phyloP scores from a whole-genome alignment of 768 basidiomycete species.

The Amanita rubescens region DNA sequence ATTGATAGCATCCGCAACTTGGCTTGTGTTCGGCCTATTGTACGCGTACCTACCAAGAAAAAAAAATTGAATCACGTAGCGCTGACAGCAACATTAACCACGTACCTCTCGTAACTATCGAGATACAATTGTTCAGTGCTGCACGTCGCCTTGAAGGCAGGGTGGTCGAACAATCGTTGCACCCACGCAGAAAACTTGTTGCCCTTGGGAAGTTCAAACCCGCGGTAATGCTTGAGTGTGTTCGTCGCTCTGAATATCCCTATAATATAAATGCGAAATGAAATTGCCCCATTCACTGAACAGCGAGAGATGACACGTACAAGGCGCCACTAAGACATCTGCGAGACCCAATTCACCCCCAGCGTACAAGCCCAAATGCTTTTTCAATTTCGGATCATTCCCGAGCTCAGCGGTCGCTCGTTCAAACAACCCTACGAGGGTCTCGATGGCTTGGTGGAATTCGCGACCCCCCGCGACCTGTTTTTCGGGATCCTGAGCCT shows the following conservation, averaged over 20 bases:
- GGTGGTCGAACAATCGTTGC: conserved; percentile 47
- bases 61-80: not conserved
- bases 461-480: conserved; percentile 49
- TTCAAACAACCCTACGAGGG: conserved; percentile 47
- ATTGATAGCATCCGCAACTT: conserved; percentile 72
- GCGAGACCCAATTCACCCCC: conserved; percentile 50
- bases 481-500: conserved; percentile 50
- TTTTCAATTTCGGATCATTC: conserved; percentile 12
- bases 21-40: conserved; percentile 72
- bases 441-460: conserved; percentile 43
- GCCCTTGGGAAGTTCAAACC: conserved; percentile 47
- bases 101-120: conserved; percentile 65
- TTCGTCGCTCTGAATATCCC: conserved; percentile 64
- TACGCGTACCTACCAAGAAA: conserved; percentile 54
- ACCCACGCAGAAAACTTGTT: conserved; percentile 47
- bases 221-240: conserved; percentile 61
- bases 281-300: not conserved
- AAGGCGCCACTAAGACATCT: conserved; percentile 66
- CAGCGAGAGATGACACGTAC: conserved; percentile 29
- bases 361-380: conserved; percentile 55
- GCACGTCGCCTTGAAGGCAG: conserved; percentile 59
- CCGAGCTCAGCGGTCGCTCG: conserved; percentile 38
- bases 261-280: too few species aligned
- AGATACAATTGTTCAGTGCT: conserved; percentile 61
- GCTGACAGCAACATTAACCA: not conserved